Base-by-base conservation (phyloP, 345 rosid species). In the Excoecaria agallocha region DNA sequence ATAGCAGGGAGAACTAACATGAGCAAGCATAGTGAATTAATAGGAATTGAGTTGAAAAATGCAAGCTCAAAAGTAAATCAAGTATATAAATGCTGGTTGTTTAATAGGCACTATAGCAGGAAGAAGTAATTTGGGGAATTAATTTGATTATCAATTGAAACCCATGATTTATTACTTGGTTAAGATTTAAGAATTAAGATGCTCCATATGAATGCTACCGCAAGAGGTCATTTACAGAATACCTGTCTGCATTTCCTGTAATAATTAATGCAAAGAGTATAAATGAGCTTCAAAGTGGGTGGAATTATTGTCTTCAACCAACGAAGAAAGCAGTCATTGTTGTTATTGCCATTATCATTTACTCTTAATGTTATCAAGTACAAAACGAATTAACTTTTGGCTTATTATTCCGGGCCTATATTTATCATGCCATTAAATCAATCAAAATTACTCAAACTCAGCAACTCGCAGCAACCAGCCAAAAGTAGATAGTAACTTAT, bases 301-400 rank as follows among this genome's bases (percentile, higher is more conserved):
- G 46, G 59, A 19, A 30, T 70, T 57, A 62, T n/a, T n/a, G n/a
- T n/a, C n/a, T n/a, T n/a, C n/a, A n/a, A n/a, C n/a, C n/a, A n/a
- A n/a, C n/a, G n/a, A n/a, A n/a, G n/a, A n/a, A n/a, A 50, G 52
- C 58, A 57, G 41, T 58, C 46, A 59, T 64, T 52, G 54, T 68
- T 41, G 6, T 41, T 41, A 41, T 41, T 20, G 25, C 55, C 69
- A 69, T 12, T n/a, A 38, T 63, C 70, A n/a, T n/a, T n/a, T n/a
- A n/a, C n/a, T n/a, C n/a, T n/a, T n/a, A n/a, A n/a, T n/a, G n/a
- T n/a, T n/a, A n/a, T n/a, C n/a, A 70, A 52, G 70, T 50, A 45
- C 66, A 74, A 5, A 57, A 24, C 8, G 8, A 15, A 22, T n/a
- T n/a, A n/a, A n/a, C n/a, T n/a, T n/a, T n/a, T n/a, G n/a, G n/a